Base-by-base conservation (phyloP, 345 rosid genomes). In the Populus davidiana region DNA sequence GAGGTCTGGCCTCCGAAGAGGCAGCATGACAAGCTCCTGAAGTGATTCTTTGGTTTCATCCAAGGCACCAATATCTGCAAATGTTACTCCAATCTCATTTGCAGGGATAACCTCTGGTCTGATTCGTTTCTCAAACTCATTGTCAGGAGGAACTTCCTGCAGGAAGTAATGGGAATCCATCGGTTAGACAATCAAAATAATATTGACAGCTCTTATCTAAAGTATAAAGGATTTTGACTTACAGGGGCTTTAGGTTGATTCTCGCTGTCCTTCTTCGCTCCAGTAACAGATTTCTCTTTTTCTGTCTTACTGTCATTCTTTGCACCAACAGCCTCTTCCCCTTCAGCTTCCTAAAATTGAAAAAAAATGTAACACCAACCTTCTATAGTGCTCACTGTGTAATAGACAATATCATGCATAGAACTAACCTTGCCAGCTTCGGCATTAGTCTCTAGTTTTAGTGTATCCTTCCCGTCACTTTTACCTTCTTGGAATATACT, bases 51-150 rank as follows among this genome's bases (percentile, higher is more conserved):
- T 96, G 69, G 75, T 91, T 79, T 96, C 99, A 36, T 94, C 93
- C 85, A 96, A 62, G 13, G 98, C 90, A 66, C 99, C 99, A 64
- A 96, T 90, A 83, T 96, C 98, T 11, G 92, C 89, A 84, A 96
- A 96, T 70, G 98, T 96, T 74, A 96, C 99, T 38, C 99, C 99
- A 68, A 96, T 92, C 85, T 96, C 97, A 78, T 75, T 86, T 47
- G 98, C 95, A 9, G 99, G 97, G 83, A 96, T 92, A 79, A 96
- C 98, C 85, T 96, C 99, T 56, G 97, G 98, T 86, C 97, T 91
- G 82, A 96, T 89, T 38, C 99, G 89, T 86, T 96, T 96, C 89
- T 96, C 98, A 56, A 91, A 96, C 76, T 94, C 98, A 77, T 96
- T 94, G 79, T 96, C 99, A 12, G 99, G 98, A 73, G 83, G 84